Conservation (phyloP, 768 basidiomycete genomes). For the Ramaria rubella region DNA sequence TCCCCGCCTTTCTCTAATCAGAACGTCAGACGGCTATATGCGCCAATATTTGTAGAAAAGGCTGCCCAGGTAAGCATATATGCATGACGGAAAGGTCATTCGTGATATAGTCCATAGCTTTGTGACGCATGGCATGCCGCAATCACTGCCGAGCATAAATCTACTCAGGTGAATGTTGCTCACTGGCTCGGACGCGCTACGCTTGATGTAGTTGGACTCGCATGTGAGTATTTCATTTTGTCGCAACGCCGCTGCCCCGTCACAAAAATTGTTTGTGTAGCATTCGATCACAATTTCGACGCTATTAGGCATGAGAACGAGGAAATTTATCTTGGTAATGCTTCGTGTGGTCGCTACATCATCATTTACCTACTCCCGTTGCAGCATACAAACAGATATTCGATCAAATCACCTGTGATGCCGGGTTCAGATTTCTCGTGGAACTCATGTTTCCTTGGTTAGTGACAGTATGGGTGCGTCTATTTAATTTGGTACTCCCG, state of each 20-base stretch:
- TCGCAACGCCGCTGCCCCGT: no score
- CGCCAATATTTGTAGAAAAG: background rate
- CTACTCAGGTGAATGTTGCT: slow-evolving; percentile 39
- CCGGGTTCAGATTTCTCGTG: slow-evolving; percentile 34
- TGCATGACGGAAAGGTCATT: no score
- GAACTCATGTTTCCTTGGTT: slow-evolving; percentile 43
- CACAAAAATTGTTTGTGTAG: background rate
- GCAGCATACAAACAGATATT: slow-evolving; percentile 45
- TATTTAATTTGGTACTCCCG: background rate
- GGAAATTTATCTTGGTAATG: slow-evolving; percentile 29
- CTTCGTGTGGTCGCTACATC: no score
- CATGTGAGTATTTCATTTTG: slow-evolving; percentile 15
- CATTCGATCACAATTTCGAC: slow-evolving; percentile 47
- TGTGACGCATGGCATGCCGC: background rate
- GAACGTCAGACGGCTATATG: slow-evolving; percentile 54
- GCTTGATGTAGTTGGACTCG: slow-evolving; percentile 58
- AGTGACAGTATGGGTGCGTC: slow-evolving; percentile 39
- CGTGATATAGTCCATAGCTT: background rate
- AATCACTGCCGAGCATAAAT: no score
- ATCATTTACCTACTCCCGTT: no score
- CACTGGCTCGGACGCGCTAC: slow-evolving; percentile 57
- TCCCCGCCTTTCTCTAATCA: slow-evolving; percentile 74
- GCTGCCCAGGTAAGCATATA: background rate
- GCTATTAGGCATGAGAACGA: slow-evolving; percentile 40
- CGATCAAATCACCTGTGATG: slow-evolving; percentile 39